Evolutionary conservation across 2,329 filamentous ascomycete species (phyloP), one percentile per base, ranked within the genome.

Genomic region (Aspergillus neoniger): DNA sequence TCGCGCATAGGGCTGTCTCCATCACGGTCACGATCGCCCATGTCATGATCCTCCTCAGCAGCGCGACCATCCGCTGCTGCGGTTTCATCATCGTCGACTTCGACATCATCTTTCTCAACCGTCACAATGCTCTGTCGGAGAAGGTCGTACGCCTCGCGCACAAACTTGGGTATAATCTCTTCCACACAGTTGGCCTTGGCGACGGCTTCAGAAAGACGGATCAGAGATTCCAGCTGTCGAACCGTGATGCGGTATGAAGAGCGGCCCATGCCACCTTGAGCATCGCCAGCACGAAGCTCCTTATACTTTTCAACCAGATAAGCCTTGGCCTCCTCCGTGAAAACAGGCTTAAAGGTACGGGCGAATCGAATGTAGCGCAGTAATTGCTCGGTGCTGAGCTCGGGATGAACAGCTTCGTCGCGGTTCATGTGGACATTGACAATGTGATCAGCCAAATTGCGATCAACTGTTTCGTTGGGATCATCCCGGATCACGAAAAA

Each of bases 231-330:
- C 2, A 99, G 84, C 77, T 99, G 95, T 73, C 95, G 87, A 53
- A 99, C 95, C 0, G 95, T 99, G 75, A 99, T 99, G 61, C 95
- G 89, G 81, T 99, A 99, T 65, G 91, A 96, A 79, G 97, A 98
- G 72, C 92, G 87, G 62, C 95, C 95, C 53, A 96, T 88, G 32
- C 95, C 95, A 54, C 95, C 95, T 76, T 97, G 93, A 0, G 93
- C 90, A 71, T 99, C 95, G 72, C 98, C 93, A 38, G 91, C 88
- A 62, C 95, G 87, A 36, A 99, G 87, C 73, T 98, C 93, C 80
- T 97, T 96, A 84, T 99, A 99, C 73, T 92, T 92, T 73, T 91
- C 85, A 2, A 99, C 95, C 1, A 99, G 85, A 6, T 92, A 83
- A 50, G 88, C 84, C 78, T 91, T 95, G 21, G 95, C 93, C 71